Evolutionary conservation across 345 rosid species (phyloP).

Genomic region (Toxicodendron radicans): DNA sequence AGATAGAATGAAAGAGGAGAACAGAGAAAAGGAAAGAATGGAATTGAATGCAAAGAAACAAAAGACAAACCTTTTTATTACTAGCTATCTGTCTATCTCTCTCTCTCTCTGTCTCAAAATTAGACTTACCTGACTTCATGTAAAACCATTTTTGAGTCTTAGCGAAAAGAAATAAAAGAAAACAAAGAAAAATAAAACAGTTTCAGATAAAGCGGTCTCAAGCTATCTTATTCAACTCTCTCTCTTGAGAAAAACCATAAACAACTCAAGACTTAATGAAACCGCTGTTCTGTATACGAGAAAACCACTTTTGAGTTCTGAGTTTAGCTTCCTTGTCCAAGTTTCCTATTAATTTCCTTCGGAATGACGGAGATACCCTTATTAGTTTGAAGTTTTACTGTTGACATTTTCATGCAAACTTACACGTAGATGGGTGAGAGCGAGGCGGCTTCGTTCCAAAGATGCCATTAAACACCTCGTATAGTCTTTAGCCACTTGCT

Average conservation of each 20-base stretch:
- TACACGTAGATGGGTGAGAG: conserved; percentile 45
- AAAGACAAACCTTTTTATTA: conserved; percentile 39
- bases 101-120: conserved; percentile 19
- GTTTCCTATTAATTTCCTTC: not conserved
- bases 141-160: conserved; percentile 30
- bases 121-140: conserved; percentile 27
- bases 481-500: conserved; percentile 1
- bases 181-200: conserved; percentile 1
- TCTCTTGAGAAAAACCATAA: conserved; percentile 18
- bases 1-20: conserved; percentile 20
- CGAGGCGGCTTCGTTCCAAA: conserved; percentile 34
- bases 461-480: not conserved
- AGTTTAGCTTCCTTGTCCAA: conserved; percentile 20
- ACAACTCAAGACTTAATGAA: conserved; percentile 25
- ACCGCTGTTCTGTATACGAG: conserved; percentile 7
- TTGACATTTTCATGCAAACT: conserved; percentile 53
- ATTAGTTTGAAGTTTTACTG: not conserved
- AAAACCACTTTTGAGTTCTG: not conserved
- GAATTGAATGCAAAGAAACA: conserved; percentile 39
- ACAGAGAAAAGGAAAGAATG: conserved; percentile 16
- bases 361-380: conserved; percentile 33
- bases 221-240: conserved; percentile 36
- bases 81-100: conserved; percentile 1
- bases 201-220: conserved; percentile 55
- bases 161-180: not conserved